Evolutionary conservation across 805 yeast genomes (phyloP).

Genomic region (Candida odintsovae): DNA sequence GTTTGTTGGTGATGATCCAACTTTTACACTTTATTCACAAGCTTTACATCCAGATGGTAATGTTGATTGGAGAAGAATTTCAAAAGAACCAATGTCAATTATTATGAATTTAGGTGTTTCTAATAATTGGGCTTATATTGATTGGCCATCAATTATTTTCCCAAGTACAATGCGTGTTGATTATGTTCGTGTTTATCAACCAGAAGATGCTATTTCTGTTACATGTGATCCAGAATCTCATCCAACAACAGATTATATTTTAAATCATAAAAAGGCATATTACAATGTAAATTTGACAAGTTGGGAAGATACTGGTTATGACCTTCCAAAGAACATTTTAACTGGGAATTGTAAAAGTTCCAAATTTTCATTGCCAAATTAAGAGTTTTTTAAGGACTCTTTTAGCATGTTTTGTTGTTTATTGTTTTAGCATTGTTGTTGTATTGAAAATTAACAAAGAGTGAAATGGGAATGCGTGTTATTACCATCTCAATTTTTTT

Average conservation of each 20-base stretch:
- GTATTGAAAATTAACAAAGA: background rate
- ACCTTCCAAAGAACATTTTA: slow-evolving; percentile 34
- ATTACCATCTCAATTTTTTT: too few relatives aligned
- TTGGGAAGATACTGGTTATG: slow-evolving; percentile 41
- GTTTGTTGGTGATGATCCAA: slow-evolving; percentile 41
- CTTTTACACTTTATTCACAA: slow-evolving; percentile 36
- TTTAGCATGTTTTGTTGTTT: background rate
- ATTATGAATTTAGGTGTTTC: slow-evolving; percentile 45
- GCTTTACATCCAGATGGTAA: slow-evolving; percentile 47
- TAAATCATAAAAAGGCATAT: slow-evolving; percentile 36
- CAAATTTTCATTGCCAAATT: slow-evolving; percentile 1
- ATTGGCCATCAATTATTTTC: slow-evolving; percentile 40
- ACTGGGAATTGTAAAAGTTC: slow-evolving; percentile 17
- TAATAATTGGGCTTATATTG: slow-evolving; percentile 44
- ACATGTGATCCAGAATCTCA: slow-evolving; percentile 44
- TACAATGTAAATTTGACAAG: slow-evolving; percentile 36
- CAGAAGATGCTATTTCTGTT: slow-evolving; percentile 31
- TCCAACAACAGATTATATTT: slow-evolving; percentile 43
- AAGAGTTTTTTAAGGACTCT: too few relatives aligned
- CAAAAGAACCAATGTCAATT: slow-evolving; percentile 47
- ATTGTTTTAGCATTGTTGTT: background rate
- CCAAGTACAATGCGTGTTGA: slow-evolving; percentile 40
- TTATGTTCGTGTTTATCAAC: slow-evolving; percentile 45
- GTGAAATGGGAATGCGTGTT: too few relatives aligned
- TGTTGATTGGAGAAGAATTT: slow-evolving; percentile 40